Conservation (phyloP, 1,284 basidiomycete species). For the Ganoderma resinaceum region DNA sequence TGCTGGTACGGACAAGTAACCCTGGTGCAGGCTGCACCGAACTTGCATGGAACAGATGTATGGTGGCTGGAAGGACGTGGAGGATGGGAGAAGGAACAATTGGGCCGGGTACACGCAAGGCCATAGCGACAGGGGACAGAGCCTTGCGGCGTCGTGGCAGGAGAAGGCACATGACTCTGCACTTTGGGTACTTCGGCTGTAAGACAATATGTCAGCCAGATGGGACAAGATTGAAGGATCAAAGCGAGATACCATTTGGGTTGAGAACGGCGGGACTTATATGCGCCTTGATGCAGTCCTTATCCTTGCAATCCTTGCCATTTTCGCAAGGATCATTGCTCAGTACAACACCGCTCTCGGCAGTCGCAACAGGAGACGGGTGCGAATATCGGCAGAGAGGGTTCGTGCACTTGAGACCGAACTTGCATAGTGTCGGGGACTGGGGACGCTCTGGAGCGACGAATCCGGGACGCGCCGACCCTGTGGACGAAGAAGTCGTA, state of each 20-base stretch:
- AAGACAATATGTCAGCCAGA: conserved; percentile 14
- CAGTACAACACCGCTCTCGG: conserved; percentile 91
- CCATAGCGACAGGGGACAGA: conserved; percentile 76
- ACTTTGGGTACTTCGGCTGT: conserved; percentile 51
- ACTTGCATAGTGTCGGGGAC: conserved; percentile 91
- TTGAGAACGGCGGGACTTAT: conserved; percentile 84
- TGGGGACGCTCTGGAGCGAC: conserved; percentile 77
- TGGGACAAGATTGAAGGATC: conserved; percentile 4
- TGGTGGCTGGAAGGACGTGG: conserved; percentile 34
- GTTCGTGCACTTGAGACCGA: conserved; percentile 88
- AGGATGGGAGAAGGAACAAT: conserved; percentile 75
- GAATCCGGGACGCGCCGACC: conserved; percentile 51
- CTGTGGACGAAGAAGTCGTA: conserved; percentile 36
- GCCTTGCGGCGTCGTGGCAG: conserved; percentile 37
- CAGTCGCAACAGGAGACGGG: conserved; percentile 90
- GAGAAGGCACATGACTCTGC: conserved; percentile 37
- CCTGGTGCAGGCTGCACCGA: conserved; percentile 80
- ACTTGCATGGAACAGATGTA: conserved; percentile 64
- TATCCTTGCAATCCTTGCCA: conserved; percentile 86
- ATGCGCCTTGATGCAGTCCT: conserved; percentile 89
- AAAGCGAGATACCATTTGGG: conserved; percentile 54
- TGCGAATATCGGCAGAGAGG: conserved; percentile 88
- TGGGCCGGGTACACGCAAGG: conserved; percentile 73
- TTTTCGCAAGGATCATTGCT: conserved; percentile 90
- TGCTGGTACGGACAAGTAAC: conserved; percentile 80